phyloP scores from a whole-genome alignment of 257 asterid species.

The Pogostemon cablin region DNA sequence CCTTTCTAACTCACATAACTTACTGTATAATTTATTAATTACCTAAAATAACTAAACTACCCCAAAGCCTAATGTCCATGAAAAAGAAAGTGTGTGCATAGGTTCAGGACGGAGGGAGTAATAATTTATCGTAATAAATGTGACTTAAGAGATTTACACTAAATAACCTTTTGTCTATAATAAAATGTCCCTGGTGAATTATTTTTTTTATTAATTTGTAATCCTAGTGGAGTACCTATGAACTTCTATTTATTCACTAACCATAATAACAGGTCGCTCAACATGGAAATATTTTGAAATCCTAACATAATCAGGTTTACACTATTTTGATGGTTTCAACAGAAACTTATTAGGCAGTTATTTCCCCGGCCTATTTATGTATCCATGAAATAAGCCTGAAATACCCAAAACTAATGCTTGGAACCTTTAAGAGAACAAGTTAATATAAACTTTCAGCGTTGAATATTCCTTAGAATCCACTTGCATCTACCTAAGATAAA shows the following conservation, averaged over 20 bases:
- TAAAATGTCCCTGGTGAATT: neutral
- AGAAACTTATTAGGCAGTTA: neutral
- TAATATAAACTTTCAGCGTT: neutral
- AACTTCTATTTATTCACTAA: neutral
- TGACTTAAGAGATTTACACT: too few species aligned
- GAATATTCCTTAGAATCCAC: neutral
- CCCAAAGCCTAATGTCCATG: too few species aligned
- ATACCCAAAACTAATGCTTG: neutral
- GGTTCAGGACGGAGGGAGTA: too few species aligned
- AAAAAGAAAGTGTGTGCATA: too few species aligned
- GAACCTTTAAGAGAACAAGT: neutral
- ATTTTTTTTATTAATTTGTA: neutral
- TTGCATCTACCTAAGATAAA: too few species aligned
- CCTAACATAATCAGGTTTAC: neutral
- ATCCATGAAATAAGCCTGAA: neutral
- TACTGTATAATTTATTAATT: too few species aligned
- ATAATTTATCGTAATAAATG: too few species aligned
- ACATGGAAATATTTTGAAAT: neutral
- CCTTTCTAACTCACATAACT: too few species aligned
- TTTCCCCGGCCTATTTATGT: neutral
- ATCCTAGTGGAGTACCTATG: neutral
- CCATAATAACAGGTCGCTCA: neutral
- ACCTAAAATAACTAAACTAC: too few species aligned
- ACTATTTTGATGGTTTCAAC: neutral
- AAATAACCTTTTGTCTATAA: neutral